Evolutionary conservation across 2,329 filamentous ascomycete species (phyloP), one percentile per base, ranked within the genome.

Genomic region (Decorospora gaudefroyi): DNA sequence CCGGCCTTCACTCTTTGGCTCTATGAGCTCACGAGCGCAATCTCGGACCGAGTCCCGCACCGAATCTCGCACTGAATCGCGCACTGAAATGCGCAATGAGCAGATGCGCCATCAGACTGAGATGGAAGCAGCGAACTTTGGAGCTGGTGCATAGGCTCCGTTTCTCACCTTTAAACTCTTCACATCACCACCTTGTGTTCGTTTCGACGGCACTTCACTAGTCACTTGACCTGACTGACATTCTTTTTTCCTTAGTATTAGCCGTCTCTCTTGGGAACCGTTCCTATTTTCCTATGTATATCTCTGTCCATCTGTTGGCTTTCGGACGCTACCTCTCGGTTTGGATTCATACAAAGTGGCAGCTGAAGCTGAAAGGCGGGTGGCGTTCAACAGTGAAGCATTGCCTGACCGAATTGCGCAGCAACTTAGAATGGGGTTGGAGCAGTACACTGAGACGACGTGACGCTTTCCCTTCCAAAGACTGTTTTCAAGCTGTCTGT

Each of bases 11-110:
- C 45, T 67, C 22, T 62, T 64, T 13, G 57, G 62, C 22, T 67
- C 65, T 8, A 52, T 69, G 37, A 64, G 58, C 47, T 69, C 66
- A n/a, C 59, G 65, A 15, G 63, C 66, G 6, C 62, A 65, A 31
- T 70, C 65, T 17, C 53, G 59, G 10, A 46, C 55, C 3, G 54
- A 58, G 15, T 60, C 57, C 12, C 57, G 53, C 29, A 51, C 55
- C 7, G 47, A 51, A 15, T 53, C 49, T 13, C 49, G 49, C 15
- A 52, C 46, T 11, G 43, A 47, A 16, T 59, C 58, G 19, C 59
- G 59, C 10, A 57, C 55, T 1, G 59, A 64, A n/a, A 61, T 57
- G 4, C 59, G 61, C 2, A 46, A n/a, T n/a, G n/a, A n/a, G n/a
- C 46, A 4, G 42, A 57, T 13, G 56, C 54, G 16, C 49, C 49